phyloP scores from a whole-genome alignment of 2,329 filamentous ascomycete species.

The Nemania bipapillata region DNA sequence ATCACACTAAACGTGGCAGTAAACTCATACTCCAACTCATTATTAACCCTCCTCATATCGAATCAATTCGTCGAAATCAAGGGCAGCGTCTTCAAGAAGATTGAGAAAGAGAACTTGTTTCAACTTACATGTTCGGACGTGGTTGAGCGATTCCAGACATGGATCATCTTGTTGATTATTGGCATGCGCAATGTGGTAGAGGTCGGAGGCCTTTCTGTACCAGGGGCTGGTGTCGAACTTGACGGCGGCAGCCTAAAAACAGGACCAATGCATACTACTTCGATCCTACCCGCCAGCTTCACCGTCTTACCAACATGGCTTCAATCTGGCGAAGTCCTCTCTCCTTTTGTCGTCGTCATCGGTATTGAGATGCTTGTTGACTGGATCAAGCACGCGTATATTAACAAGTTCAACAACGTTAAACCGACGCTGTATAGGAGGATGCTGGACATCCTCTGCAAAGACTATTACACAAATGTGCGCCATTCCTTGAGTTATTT shows the following conservation, averaged over 20 bases:
- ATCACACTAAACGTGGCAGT: constrained; percentile 98
- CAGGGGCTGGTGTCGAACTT: constrained; percentile 63
- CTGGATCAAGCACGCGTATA: constrained; percentile 96
- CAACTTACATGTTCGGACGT: constrained; percentile 96
- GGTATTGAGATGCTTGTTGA: constrained; percentile 97
- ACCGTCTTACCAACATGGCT: constrained; percentile 85
- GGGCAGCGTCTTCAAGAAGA: constrained; percentile 96
- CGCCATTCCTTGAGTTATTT: constrained; percentile 47
- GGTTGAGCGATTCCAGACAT: constrained; percentile 95
- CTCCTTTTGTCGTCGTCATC: constrained; percentile 91
- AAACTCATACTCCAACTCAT: constrained; percentile 96
- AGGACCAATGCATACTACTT: constrained; percentile 72
- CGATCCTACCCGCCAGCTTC: constrained; percentile 89
- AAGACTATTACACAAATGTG: constrained; percentile 96
- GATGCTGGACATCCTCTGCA: constrained; percentile 91
- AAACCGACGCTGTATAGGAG: constrained; percentile 88
- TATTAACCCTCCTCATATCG: constrained; percentile 89
- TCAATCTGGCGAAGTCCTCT: constrained; percentile 83
- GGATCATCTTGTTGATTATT: constrained; percentile 97
- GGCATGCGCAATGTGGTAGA: constrained; percentile 96
- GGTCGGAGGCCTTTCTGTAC: constrained; percentile 81
- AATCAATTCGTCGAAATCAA: constrained; percentile 99
- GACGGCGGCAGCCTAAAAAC: constrained; percentile 62
- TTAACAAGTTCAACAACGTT: constrained; percentile 98
- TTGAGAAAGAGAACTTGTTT: constrained; percentile 97